These are phyloP conservation scores for Fagus sylvatica DNA, from an alignment of 306 rosid genomes.

Conservation along the genomic window DNA sequence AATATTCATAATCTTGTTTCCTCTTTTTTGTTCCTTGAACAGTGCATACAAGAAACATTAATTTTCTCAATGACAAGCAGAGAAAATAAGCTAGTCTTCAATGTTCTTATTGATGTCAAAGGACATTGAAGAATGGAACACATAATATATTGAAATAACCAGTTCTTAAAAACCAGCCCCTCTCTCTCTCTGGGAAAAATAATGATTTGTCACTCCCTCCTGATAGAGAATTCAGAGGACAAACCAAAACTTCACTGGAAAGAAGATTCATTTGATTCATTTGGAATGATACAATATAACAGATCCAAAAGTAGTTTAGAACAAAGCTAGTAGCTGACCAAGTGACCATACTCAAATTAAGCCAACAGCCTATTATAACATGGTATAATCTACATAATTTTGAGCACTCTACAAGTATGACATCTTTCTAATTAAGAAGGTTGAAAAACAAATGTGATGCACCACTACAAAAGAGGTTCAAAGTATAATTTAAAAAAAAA, in stretches of 20 bases:
- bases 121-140: background rate
- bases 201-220: background rate
- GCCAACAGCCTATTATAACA: background rate
- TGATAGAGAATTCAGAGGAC: background rate
- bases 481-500: background rate
- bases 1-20: too few species aligned
- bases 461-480: background rate
- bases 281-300: background rate
- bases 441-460: background rate
- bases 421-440: background rate
- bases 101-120: background rate
- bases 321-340: background rate
- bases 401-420: background rate
- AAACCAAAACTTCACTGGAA: background rate
- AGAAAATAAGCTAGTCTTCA: too few species aligned
- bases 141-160: background rate
- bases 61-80: too few species aligned
- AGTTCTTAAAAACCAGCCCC: background rate
- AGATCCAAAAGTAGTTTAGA: conserved; percentile 6
- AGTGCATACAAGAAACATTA: too few species aligned
- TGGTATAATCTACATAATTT: background rate
- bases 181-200: background rate
- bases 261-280: background rate
- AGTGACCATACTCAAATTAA: background rate
- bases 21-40: too few species aligned